Conservation (phyloP, 768 basidiomycete genomes). For the Russula olivacea region DNA sequence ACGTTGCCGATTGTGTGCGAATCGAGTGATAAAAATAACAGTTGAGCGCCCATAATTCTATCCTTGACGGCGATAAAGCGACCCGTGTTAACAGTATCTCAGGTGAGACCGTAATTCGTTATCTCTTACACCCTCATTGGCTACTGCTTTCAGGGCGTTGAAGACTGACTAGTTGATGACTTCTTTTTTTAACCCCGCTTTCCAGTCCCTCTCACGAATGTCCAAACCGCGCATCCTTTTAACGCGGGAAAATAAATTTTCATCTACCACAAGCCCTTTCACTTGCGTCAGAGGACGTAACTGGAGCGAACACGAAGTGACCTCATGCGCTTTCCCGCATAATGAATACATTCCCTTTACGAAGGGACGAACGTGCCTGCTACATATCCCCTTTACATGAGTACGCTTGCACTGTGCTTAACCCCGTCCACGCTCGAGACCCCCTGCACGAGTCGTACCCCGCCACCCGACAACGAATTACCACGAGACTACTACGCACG, state of each 20-base stretch:
- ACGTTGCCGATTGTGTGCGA: conserved; percentile 11
- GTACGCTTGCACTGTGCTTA: neutral
- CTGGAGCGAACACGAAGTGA: conserved; percentile 6
- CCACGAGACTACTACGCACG: conserved; percentile 7
- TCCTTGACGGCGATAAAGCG: conserved; percentile 6
- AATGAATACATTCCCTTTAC: neutral
- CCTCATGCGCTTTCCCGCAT: conserved; percentile 6
- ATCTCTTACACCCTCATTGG: neutral
- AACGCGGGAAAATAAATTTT: conserved; percentile 1
- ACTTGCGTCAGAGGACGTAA: conserved; percentile 22
- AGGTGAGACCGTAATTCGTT: neutral
- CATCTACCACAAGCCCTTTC: neutral
- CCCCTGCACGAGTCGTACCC: neutral
- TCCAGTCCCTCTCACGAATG: neutral
- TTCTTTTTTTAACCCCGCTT: neutral
- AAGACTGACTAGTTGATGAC: neutral
- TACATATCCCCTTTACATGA: conserved; percentile 6
- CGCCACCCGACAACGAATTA: neutral
- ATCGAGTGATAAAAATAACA: neutral
- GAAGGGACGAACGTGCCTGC: neutral
- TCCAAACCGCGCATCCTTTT: neutral
- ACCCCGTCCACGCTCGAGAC: conserved; percentile 1
- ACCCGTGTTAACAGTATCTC: neutral
- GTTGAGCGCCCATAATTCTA: conserved; percentile 8
- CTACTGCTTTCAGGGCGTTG: neutral